Percentiles rank a stretch among this genome's conserved stretches.
These are phyloP conservation scores for Pseudocercospora fijiensis DNA, from an alignment of 2,329 filamentous ascomycete species.

Conservation along the genomic window DNA sequence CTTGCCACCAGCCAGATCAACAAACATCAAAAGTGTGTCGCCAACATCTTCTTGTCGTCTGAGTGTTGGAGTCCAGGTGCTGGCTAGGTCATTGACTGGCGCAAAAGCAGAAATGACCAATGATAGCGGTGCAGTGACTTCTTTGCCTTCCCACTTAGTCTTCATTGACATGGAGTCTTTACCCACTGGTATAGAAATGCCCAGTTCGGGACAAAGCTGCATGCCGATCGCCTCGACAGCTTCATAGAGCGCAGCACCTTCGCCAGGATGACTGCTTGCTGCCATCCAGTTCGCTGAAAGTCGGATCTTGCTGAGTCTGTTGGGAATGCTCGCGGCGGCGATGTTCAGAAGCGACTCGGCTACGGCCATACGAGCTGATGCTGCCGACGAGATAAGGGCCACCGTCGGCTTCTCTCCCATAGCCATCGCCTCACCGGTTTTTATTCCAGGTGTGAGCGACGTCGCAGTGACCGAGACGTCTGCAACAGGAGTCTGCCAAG, in stretches of 20 bases:
- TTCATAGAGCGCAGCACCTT: conserved; percentile 88
- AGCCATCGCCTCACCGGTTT: conserved; percentile 91
- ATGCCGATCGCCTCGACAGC: conserved; percentile 91
- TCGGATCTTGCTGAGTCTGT: conserved; percentile 74
- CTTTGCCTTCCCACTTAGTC: conserved; percentile 85
- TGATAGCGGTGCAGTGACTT: conserved; percentile 88
- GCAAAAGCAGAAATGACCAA: conserved; percentile 89
- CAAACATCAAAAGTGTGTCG: conserved; percentile 82
- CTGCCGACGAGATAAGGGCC: conserved; percentile 82
- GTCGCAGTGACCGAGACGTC: conserved; percentile 92
- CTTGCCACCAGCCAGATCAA: conserved; percentile 80
- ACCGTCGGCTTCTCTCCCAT: conserved; percentile 92
- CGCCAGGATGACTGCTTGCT: conserved; percentile 87
- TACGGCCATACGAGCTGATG: conserved; percentile 94
- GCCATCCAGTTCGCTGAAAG: conserved; percentile 99
- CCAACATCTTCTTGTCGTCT: conserved; percentile 81
- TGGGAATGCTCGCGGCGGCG: conserved; percentile 72
- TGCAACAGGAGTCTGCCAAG: conserved; percentile 91
- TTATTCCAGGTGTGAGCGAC: conserved; percentile 69
- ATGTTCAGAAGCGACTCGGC: conserved; percentile 92
- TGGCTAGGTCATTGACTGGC: conserved; percentile 74
- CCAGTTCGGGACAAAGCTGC: conserved; percentile 86
- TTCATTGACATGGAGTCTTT: conserved; percentile 99
- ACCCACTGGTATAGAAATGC: conserved; percentile 89
- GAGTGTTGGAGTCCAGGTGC: conserved; percentile 92